phyloP scores from a whole-genome alignment of 805 yeast genomes.

The Nematodospora valgi region DNA sequence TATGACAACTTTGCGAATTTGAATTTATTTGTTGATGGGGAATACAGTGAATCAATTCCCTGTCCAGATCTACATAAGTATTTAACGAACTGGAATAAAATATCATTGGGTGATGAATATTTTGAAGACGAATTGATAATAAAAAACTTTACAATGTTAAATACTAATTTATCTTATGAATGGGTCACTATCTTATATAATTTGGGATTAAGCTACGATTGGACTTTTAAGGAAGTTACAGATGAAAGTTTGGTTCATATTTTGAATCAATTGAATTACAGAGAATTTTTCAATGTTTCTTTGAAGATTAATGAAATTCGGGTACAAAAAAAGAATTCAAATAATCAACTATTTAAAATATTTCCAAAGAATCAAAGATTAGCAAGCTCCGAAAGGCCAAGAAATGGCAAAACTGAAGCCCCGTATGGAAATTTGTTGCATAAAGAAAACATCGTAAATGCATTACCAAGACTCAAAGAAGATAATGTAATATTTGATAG shows the following conservation, averaged over 20 bases:
- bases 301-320: slow-evolving; percentile 28
- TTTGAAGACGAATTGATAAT: slow-evolving; percentile 24
- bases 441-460: slow-evolving; percentile 12
- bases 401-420: neutral
- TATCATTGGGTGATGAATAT: slow-evolving; percentile 28
- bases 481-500: slow-evolving; percentile 21
- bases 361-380: too few relatives aligned
- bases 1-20: slow-evolving; percentile 36
- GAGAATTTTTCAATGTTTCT: slow-evolving; percentile 32
- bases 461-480: slow-evolving; percentile 14
- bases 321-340: slow-evolving; percentile 5
- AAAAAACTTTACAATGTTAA: slow-evolving; percentile 38
- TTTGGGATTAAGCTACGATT: slow-evolving; percentile 46
- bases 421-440: neutral
- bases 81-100: slow-evolving; percentile 31
- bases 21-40: slow-evolving; percentile 49
- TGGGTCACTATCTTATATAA: slow-evolving; percentile 50
- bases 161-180: slow-evolving; percentile 35
- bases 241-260: slow-evolving; percentile 37
- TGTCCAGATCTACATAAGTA: slow-evolving; percentile 29
- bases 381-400: too few relatives aligned
- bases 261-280: slow-evolving; percentile 37
- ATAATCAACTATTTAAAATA: too few relatives aligned
- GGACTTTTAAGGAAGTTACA: slow-evolving; percentile 40
- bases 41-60: slow-evolving; percentile 42